Evolutionary conservation across 805 yeast genomes (phyloP), one percentile per base, ranked within the genome.

Genomic region (Komagataella phaffii): DNA sequence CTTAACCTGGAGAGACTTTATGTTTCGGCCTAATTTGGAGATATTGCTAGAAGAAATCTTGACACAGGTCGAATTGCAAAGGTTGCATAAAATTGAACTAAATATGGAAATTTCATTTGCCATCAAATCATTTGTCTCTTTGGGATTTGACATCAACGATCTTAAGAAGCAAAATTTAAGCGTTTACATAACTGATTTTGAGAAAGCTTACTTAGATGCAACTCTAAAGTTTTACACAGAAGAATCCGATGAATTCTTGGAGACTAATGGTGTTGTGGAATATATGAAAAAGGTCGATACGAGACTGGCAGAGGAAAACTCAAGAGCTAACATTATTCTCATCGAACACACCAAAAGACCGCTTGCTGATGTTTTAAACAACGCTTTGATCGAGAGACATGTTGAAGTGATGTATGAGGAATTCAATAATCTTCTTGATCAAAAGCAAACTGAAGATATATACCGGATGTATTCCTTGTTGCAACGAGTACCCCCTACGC

Each of bases 61-160:
- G 65, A 80, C 76, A 36, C 83, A 85, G 62, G 83, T 95, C 52
- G 83, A 80, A 58, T 68, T 74, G 50, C 96, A 89, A 66, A 77
- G 99, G 61, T 77, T 84, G 57, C 88, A 89, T 55, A 83, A 83
- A 60, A 76, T 80, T 36, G 85, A 85, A 51, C 82, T 84, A 56
- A 79, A 84, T 46, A 71, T 76, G 49, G 75, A 79, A 50, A 73
- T 93, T 47, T 79, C 86, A 43, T 72, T 78, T 46, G 89, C 93
- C 1, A 85, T 91, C 55, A 84, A 81, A 59, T 90, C 97, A 1
- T 81, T 90, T 70, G 96, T 91, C 10, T 77, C 81, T 47, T 73
- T 93, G 56, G 98, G 99, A 3, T 83, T 95, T 58, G 98, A 93
- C 63, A 82, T 81, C 53, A 89, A 85, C 63, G 97, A 89, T 66